Base-by-base conservation (phyloP, 805 yeast species). In the Zygoascus bituminiphila region DNA sequence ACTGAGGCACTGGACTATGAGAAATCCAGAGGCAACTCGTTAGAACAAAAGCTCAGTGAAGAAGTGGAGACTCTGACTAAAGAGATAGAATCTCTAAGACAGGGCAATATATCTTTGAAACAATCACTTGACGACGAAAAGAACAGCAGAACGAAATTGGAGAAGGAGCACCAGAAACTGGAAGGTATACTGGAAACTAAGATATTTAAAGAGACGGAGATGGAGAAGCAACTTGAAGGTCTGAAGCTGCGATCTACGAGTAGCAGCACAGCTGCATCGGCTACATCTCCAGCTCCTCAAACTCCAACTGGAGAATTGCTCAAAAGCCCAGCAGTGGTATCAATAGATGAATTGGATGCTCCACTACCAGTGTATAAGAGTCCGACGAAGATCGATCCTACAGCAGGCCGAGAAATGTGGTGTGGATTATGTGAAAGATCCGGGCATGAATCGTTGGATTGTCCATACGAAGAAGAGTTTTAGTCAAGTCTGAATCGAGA, bases 401-500 rank as follows among this genome's bases (percentile, higher is more conserved):
- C 88, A 0, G 79, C 78, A 1, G 96, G 96, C 1, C 73, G 89
- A 40, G 69, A 69, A 23, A 73, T 78, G 53, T 91, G 96, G 95
- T 91, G 98, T 68, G 96, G 95, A 0, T 70, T 88, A 46, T 91
- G 98, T 67, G 98, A 91, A 63, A 71, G 87, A 47, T 81, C 78
- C 41, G 98, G 98, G 0, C 98, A 91, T 61, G 82, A 80, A 43
- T 84, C 93, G 54, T 71, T 81, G 25, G 88, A 88, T 48, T 91
- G 98, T 65, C 96, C 96, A 0, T 88, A 78, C 61, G 94, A 82
- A 55, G 76, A 77, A 55, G 82, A 78, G 54, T 77, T 74, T 53
- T 75, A 57, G 54, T 12, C 3, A 6, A n/a, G n/a, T n/a, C n/a
- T n/a, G n/a, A n/a, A n/a, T n/a, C n/a, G n/a, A n/a, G n/a, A n/a